Percentiles rank a stretch among this genome's conserved stretches.
phyloP scores from a whole-genome alignment of 2,329 filamentous ascomycete genomes.

The Pestalotiopsis sp. region DNA sequence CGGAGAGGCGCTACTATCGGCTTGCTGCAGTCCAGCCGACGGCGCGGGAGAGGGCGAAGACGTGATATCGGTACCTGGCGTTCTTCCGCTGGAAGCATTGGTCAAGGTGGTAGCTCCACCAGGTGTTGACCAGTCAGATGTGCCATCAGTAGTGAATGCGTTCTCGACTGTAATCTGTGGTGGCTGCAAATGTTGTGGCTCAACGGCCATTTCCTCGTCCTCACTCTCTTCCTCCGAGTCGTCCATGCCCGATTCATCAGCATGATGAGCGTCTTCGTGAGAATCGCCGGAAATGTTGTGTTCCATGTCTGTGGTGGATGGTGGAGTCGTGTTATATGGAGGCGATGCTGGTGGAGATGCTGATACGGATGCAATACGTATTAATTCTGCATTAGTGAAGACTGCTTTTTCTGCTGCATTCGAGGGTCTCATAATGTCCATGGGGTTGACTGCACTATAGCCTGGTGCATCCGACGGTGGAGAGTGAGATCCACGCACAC shows the following conservation, averaged over 20 bases:
- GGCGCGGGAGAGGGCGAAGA: slow-evolving; percentile 32
- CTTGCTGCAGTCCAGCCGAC: slow-evolving; percentile 20
- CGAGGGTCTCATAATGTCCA: slow-evolving; percentile 34
- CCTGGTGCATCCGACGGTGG: slow-evolving; percentile 28
- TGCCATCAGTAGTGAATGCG: slow-evolving; percentile 1
- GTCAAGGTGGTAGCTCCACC: slow-evolving; percentile 12
- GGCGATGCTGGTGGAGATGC: slow-evolving; percentile 30
- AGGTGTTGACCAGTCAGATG: slow-evolving; percentile 14
- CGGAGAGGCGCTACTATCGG: slow-evolving; percentile 29
- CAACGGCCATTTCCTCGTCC: background rate
- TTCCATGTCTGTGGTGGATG: slow-evolving; percentile 21
- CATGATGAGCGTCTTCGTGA: background rate
- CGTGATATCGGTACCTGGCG: slow-evolving; percentile 33
- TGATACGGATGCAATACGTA: slow-evolving; percentile 23
- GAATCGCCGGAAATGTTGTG: background rate
- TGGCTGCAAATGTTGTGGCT: background rate
- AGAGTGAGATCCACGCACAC: slow-evolving; percentile 29
- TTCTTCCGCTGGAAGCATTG: slow-evolving; percentile 30
- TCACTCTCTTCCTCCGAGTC: slow-evolving; percentile 2
- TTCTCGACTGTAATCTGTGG: slow-evolving; percentile 3
- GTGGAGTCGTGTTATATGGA: slow-evolving; percentile 24
- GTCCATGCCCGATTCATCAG: background rate
- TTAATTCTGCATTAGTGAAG: slow-evolving; percentile 31
- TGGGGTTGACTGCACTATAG: slow-evolving; percentile 30
- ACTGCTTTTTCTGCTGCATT: slow-evolving; percentile 34